Evolutionary conservation across 495 filamentous ascomycete species (phyloP).

Genomic region (Lophiotrema nucula): DNA sequence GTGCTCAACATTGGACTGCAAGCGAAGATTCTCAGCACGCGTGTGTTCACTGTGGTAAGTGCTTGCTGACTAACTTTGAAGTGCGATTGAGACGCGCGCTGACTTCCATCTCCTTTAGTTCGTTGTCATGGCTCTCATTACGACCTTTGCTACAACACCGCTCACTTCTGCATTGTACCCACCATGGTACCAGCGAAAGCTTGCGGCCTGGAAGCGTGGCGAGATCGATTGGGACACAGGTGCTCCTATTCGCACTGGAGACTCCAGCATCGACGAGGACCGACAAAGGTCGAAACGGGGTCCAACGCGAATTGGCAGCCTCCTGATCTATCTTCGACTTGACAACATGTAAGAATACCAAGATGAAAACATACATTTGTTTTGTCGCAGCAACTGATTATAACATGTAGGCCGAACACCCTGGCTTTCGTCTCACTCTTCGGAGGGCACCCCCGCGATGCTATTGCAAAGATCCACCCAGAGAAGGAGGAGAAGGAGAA

Average conservation of each 20-base stretch:
- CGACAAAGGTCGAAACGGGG: conserved; percentile 43
- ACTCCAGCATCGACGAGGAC: conserved; percentile 41
- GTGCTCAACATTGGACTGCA: conserved; percentile 95
- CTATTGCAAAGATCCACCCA: conserved; percentile 29
- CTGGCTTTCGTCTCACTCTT: conserved; percentile 83
- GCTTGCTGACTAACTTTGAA: too few relatives aligned
- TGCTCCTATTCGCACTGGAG: conserved; percentile 53
- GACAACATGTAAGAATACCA: too few relatives aligned
- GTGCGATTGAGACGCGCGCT: conserved; percentile 57
- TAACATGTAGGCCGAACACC: conserved; percentile 72
- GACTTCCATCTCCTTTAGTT: conserved; percentile 47
- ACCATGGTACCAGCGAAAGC: conserved; percentile 84
- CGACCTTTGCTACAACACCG: conserved; percentile 88
- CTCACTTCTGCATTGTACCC: conserved; percentile 78
- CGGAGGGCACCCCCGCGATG: conserved; percentile 45
- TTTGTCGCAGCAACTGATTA: too few relatives aligned
- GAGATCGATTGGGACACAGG: conserved; percentile 90
- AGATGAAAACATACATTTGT: too few relatives aligned
- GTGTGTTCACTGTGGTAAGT: conserved; percentile 95
- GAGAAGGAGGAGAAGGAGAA: conserved; percentile 27
- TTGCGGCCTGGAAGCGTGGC: conserved; percentile 84
- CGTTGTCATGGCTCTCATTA: conserved; percentile 95
- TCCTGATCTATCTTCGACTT: conserved; percentile 72
- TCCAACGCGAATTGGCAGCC: conserved; percentile 42
- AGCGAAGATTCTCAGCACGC: conserved; percentile 80